Percentiles rank a stretch among this genome's conserved stretches.
Evolutionary conservation across 2,329 filamentous ascomycete species (phyloP).

Genomic region (Onygenales sp.): DNA sequence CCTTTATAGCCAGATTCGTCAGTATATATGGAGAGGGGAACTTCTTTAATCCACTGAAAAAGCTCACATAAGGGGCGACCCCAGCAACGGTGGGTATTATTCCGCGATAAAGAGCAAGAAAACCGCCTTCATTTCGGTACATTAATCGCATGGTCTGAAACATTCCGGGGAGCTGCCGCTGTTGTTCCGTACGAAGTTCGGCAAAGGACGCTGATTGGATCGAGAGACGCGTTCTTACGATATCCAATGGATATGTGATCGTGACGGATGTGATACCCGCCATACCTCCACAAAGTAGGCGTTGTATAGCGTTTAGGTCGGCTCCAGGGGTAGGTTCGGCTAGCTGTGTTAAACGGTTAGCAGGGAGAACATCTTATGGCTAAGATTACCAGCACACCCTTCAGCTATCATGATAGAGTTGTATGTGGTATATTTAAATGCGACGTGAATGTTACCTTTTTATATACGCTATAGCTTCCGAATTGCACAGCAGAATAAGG

Average conservation of each 20-base stretch:
- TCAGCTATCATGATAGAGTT: too few relatives aligned
- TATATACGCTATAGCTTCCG: slow-evolving; percentile 96
- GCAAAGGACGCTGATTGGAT: slow-evolving; percentile 97
- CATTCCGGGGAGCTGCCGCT: slow-evolving; percentile 69
- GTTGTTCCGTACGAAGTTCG: slow-evolving; percentile 54
- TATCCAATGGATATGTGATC: slow-evolving; percentile 92
- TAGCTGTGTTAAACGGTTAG: background rate
- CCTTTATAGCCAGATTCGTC: slow-evolving; percentile 38
- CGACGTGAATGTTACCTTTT: slow-evolving; percentile 50
- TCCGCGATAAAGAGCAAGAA: slow-evolving; percentile 80
- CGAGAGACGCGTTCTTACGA: slow-evolving; percentile 87
- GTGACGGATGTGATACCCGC: slow-evolving; percentile 94
- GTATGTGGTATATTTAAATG: too few relatives aligned
- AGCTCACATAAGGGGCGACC: slow-evolving; percentile 78
- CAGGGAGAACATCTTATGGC: background rate
- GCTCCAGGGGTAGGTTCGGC: slow-evolving; percentile 58
- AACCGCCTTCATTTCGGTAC: slow-evolving; percentile 84
- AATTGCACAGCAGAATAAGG: slow-evolving; percentile 98
- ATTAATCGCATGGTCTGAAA: slow-evolving; percentile 71
- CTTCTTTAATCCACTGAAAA: slow-evolving; percentile 15
- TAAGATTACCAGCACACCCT: background rate
- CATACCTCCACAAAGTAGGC: slow-evolving; percentile 79
- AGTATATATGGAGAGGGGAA: slow-evolving; percentile 5
- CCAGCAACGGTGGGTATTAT: slow-evolving; percentile 90
- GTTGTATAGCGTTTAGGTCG: slow-evolving; percentile 61